Base-by-base conservation (phyloP, 2,329 filamentous ascomycete species). In the Xylariaceae sp. region DNA sequence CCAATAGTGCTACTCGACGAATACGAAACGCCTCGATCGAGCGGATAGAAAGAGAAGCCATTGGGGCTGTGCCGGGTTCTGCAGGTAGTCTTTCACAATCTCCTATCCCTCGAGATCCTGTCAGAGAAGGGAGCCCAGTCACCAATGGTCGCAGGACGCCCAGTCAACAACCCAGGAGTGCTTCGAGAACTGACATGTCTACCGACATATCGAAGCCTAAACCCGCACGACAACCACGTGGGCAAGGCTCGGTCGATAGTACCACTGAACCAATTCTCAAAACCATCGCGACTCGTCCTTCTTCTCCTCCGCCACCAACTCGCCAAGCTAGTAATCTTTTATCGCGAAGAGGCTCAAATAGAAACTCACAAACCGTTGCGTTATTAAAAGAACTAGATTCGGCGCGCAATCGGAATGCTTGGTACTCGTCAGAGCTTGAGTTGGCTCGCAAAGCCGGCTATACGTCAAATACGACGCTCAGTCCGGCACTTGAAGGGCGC, bases 391-490 rank as follows among this genome's bases (percentile, higher is more conserved):
- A 99, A 68, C 78, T 99, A 2, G 92, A 99, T 68, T 79, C 84
- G 6, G 81, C 86, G 3, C 89, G 89, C 65, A 94, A 87, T 66
- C 84, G 88, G 50, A 97, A 96, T 72, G 92, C 92, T 0, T 99
- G 94, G 94, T 96, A 95, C 71, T 90, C 91, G 6, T 96, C 92
- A 0, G 94, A 99, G 72, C 77, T 99, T 45, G 90, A 95, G 55
- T 76, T 99, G 60, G 95, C 94, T 5, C 85, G 88, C 48, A 96
- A 96, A 72, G 84, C 89, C 41, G 94, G 94, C 4, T 99, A 97
- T 66, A 80, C 84, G 5, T 81, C 89, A 12, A 90, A 83, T 59
- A 76, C 84, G 2, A 84, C 85, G 1, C 80, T 84, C 30, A 88
- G 83, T 65, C 85, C 89, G 11, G 78, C 84, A 0, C 76, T 96